These are phyloP conservation scores for Fusarium armeniacum DNA, from an alignment of 2,329 filamentous ascomycete genomes.

Conservation along the genomic window DNA sequence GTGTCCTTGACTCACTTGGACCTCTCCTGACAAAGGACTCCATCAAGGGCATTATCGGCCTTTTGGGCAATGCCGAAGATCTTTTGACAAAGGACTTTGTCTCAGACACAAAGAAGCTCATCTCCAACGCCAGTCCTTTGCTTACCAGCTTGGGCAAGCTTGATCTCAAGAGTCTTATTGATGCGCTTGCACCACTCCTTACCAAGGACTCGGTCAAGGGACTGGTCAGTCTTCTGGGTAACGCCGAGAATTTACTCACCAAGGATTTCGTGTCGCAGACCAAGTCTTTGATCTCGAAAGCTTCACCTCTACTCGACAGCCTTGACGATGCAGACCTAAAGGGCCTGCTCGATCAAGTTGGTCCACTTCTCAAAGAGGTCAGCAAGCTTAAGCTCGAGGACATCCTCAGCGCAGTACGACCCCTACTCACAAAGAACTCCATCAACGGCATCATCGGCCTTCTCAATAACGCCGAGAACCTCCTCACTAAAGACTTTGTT, in stretches of 20 bases:
- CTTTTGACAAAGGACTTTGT: slow-evolving; percentile 51
- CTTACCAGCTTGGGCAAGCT: slow-evolving; percentile 51
- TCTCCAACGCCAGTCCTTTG: slow-evolving; percentile 44
- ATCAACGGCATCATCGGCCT: slow-evolving; percentile 54
- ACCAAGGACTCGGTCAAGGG: slow-evolving; percentile 53
- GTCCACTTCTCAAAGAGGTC: slow-evolving; percentile 53
- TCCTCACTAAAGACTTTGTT: slow-evolving; percentile 50
- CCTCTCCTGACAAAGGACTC: slow-evolving; percentile 53
- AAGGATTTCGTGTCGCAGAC: slow-evolving; percentile 44
- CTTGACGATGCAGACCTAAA: slow-evolving; percentile 55
- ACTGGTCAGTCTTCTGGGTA: slow-evolving; percentile 51
- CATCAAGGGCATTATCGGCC: slow-evolving; percentile 52
- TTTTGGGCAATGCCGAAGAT: slow-evolving; percentile 53
- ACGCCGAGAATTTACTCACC: slow-evolving; percentile 51
- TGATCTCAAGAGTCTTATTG: slow-evolving; percentile 54
- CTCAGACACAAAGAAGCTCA: slow-evolving; percentile 47
- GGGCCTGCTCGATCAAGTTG: slow-evolving; percentile 51
- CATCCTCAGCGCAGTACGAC: slow-evolving; percentile 48
- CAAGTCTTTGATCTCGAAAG: slow-evolving; percentile 47
- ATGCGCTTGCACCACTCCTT: slow-evolving; percentile 47
- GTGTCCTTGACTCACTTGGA: slow-evolving; percentile 44
- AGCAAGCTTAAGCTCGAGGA: slow-evolving; percentile 52
- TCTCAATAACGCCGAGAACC: slow-evolving; percentile 52
- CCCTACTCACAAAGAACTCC: slow-evolving; percentile 52
- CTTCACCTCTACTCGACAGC: slow-evolving; percentile 52